Percentiles rank a stretch among this genome's conserved stretches.
phyloP scores from a whole-genome alignment of 2,329 filamentous ascomycete species.

The Monilinia aucupariae region DNA sequence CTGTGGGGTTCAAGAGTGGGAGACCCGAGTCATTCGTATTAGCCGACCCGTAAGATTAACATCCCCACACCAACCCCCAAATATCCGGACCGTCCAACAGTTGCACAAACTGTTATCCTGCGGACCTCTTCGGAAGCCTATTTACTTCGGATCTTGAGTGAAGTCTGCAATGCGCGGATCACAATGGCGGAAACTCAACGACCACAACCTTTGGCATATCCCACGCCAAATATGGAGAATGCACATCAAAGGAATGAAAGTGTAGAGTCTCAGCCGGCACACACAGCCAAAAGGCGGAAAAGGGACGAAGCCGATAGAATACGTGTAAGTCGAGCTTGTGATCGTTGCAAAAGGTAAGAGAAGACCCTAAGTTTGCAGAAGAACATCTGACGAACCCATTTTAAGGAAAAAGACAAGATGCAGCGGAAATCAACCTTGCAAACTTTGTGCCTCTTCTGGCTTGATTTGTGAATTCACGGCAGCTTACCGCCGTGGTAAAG shows the following conservation, averaged over 20 bases:
- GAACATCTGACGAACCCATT: background rate
- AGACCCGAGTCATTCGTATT: background rate
- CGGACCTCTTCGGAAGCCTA: background rate
- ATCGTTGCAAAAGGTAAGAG: conserved; percentile 44
- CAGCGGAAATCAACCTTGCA: conserved; percentile 39
- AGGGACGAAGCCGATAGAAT: conserved; percentile 21
- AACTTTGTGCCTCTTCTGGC: conserved; percentile 31
- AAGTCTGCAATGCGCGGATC: background rate
- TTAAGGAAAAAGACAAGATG: conserved; percentile 39
- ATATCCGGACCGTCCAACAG: background rate
- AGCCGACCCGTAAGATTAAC: background rate
- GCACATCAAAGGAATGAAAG: background rate
- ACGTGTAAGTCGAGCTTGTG: conserved; percentile 44
- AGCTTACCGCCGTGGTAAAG: conserved; percentile 43
- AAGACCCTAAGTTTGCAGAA: too few species aligned
- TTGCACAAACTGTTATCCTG: background rate
- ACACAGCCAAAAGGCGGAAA: conserved; percentile 20
- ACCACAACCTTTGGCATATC: background rate
- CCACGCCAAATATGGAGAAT: background rate
- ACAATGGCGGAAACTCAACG: conserved; percentile 5
- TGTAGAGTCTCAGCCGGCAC: background rate
- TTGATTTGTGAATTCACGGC: conserved; percentile 44
- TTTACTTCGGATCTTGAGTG: background rate
- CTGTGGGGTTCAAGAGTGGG: background rate
- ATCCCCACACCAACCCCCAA: conserved; percentile 1